Base-by-base conservation (phyloP, 2,329 filamentous ascomycete genomes). In the Venturia oleaginea region DNA sequence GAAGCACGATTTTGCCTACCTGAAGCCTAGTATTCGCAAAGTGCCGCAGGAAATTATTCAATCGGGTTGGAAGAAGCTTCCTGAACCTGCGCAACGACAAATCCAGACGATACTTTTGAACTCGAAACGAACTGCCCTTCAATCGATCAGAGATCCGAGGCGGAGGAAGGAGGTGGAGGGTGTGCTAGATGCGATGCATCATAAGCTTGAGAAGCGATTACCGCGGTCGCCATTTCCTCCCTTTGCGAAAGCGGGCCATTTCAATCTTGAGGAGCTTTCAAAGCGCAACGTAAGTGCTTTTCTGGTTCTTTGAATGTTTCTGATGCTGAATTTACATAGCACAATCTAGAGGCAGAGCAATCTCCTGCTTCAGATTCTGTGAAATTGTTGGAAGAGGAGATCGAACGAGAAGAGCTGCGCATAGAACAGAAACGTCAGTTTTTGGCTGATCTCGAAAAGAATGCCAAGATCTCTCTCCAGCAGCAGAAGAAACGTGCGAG, bases 181-280 rank as follows among this genome's bases (percentile, higher is more conserved):
- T 2, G 83, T 83, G 27, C 76, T 91, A 7, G 77, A 80, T 43
- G 78, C 78, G 46, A 79, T 87, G 32, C 76, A 84, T 8, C 79
- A 80, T 48, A 81, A 81, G 62, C 77, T 91, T 40, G 75, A 81
- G 42, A 80, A 78, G 59, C 87, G 86, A 70, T 75, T 90, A 6
- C 74, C 78, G 19, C 81, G 80, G 40, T 78, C 89, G 62, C 86
- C 86, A n/a, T 89, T 91, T 70, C 88, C 88, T 0, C 84, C 84
- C 0, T 78, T 81, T 2, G 75, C 75, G 51, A 74, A 74, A 62
- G 79, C 76, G 8, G 77, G 79, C 19, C 79, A 84, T 61, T 83
- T 91, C 59, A 82, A 88, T 69, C 86, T 86, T 67, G 87, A 90
- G 71, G 83, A 80, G 68, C 81, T 86, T 17, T 76, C 87, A 10